These are phyloP conservation scores for Aspergillus bertholletiae DNA, from an alignment of 495 filamentous ascomycete genomes.

Conservation along the genomic window DNA sequence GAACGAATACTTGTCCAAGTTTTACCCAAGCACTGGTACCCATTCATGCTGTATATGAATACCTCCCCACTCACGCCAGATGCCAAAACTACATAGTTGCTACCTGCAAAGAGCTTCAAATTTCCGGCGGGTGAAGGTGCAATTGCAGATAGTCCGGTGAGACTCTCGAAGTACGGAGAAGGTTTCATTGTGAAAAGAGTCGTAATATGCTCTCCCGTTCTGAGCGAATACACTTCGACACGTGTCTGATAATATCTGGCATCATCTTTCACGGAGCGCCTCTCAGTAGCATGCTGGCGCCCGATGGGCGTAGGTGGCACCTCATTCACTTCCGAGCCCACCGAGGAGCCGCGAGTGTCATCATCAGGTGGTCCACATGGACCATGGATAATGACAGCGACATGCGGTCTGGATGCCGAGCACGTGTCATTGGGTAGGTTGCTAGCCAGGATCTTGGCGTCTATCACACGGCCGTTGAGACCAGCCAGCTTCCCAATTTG, in stretches of 20 bases:
- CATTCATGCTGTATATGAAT: constrained; percentile 68
- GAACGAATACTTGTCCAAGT: constrained; percentile 79
- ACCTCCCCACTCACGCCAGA: constrained; percentile 84
- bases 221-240: constrained; percentile 80
- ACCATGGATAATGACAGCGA: constrained; percentile 75
- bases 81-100: constrained; percentile 63
- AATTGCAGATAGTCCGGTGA: constrained; percentile 38
- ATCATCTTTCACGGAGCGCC: constrained; percentile 29
- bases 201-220: constrained; percentile 60
- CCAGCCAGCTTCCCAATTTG: constrained; percentile 65
- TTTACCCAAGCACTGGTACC: constrained; percentile 77
- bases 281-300: constrained; percentile 23
- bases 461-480: constrained; percentile 73
- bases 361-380: constrained; percentile 48
- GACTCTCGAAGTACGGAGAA: constrained; percentile 39
- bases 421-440: constrained; percentile 40
- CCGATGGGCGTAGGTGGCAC: constrained; percentile 21
- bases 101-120: constrained; percentile 64
- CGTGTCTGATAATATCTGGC: constrained; percentile 71
- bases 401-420: constrained; percentile 53
- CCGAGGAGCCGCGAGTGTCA: constrained; percentile 31
- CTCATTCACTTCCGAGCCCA: constrained; percentile 37
- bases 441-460: constrained; percentile 73
- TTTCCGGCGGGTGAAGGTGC: constrained; percentile 65
- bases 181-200: constrained; percentile 62